Evolutionary conservation across 148 eudicot species (phyloP).

Genomic region (Talinum fruticosum): DNA sequence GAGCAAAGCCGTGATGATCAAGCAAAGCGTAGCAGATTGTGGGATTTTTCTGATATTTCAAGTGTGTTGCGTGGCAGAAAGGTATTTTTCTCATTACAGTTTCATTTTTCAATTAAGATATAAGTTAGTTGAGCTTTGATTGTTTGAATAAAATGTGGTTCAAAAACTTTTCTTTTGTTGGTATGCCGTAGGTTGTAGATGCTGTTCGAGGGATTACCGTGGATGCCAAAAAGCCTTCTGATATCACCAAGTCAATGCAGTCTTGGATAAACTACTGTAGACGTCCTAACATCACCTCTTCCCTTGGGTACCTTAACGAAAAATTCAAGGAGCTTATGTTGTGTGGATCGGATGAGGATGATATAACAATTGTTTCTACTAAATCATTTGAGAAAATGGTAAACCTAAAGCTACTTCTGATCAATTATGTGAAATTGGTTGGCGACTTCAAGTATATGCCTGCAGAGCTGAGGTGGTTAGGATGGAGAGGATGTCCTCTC

Average conservation of each 20-base stretch:
- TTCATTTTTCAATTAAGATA: background rate
- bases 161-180: background rate
- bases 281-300: slow-evolving; percentile 14
- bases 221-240: slow-evolving; percentile 32
- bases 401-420: slow-evolving; percentile 44
- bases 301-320: slow-evolving; percentile 14
- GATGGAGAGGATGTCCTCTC: slow-evolving; percentile 52
- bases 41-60: slow-evolving; percentile 39
- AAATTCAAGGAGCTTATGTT: slow-evolving; percentile 6
- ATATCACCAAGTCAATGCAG: slow-evolving; percentile 5
- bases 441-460: slow-evolving; percentile 47
- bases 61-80: slow-evolving; percentile 28
- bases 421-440: slow-evolving; percentile 40
- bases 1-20: slow-evolving; percentile 28
- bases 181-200: slow-evolving; percentile 38
- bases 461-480: slow-evolving; percentile 52
- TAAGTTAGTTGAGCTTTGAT: background rate
- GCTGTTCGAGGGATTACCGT: slow-evolving; percentile 40
- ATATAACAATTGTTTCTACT: slow-evolving; percentile 22
- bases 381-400: slow-evolving; percentile 36
- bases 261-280: slow-evolving; percentile 10
- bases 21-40: slow-evolving; percentile 50
- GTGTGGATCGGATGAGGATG: slow-evolving; percentile 15
- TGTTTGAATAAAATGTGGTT: too few relatives aligned
- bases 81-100: slow-evolving; percentile 29